These are phyloP conservation scores for Thermothielavioides terrestris DNA, from an alignment of 495 filamentous ascomycete genomes.

Conservation along the genomic window DNA sequence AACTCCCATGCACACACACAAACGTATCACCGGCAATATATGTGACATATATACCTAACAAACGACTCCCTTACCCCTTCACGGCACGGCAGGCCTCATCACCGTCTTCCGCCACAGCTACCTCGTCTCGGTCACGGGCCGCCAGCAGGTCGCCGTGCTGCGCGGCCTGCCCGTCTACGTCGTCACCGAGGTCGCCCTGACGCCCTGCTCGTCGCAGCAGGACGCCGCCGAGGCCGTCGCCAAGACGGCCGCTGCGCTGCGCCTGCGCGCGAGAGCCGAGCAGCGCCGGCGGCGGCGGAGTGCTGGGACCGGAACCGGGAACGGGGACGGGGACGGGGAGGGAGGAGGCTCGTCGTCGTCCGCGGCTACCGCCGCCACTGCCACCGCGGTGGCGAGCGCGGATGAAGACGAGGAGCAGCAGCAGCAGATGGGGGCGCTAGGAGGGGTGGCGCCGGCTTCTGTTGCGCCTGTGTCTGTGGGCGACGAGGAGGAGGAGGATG, in stretches of 20 bases:
- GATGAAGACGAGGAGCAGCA: conserved; percentile 22
- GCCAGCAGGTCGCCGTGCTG: conserved; percentile 82
- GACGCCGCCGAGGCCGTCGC: conserved; percentile 65
- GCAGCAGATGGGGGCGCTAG: too few species aligned
- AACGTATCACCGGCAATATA: too few species aligned
- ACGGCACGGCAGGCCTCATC: conserved; percentile 57
- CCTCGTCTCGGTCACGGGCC: conserved; percentile 72
- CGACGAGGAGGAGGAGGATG: conserved; percentile 27
- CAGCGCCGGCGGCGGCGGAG: neutral
- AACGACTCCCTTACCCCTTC: neutral
- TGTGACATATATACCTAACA: neutral
- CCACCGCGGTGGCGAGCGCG: neutral
- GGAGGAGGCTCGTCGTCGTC: neutral
- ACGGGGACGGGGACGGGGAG: too few species aligned
- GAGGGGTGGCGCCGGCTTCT: too few species aligned
- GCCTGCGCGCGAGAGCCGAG: conserved; percentile 3
- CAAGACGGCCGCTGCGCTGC: conserved; percentile 48
- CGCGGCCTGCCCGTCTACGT: conserved; percentile 74
- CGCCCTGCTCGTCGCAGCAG: conserved; percentile 65
- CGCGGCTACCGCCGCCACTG: too few species aligned
- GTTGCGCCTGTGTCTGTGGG: too few species aligned
- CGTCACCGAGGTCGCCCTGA: conserved; percentile 76
- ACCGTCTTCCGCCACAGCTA: conserved; percentile 66
- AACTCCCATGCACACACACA: too few species aligned
- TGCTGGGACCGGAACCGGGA: too few species aligned